A percentile compares a stretch with the other conserved stretches of the same genome.
These are phyloP conservation scores for Warburgia ugandensis DNA, from an alignment of 164 flowering plant species.

Conservation along the genomic window DNA sequence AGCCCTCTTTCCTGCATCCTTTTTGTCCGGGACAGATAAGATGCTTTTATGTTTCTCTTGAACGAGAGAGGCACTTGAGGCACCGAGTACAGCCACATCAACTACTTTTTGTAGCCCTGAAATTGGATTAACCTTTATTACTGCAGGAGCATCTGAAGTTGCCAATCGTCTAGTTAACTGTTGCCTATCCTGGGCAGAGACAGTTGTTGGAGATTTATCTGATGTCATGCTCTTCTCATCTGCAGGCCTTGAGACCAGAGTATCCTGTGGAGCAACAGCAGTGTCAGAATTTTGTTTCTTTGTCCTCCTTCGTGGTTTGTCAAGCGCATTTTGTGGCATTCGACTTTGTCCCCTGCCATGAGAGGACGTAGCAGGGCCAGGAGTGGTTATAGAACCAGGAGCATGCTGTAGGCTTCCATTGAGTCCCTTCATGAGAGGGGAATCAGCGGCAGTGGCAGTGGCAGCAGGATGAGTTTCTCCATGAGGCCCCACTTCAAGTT, in stretches of 20 bases:
- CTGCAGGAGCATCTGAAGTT: constrained; percentile 19
- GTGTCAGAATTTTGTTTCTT: constrained; percentile 30
- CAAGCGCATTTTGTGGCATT: constrained; percentile 32
- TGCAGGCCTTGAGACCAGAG: constrained; percentile 4
- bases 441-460: constrained; percentile 20
- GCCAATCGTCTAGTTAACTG: constrained; percentile 12
- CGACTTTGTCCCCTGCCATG: constrained; percentile 43
- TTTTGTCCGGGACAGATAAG: background rate
- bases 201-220: constrained; percentile 8
- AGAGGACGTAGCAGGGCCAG: constrained; percentile 12
- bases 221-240: constrained; percentile 7
- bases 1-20: constrained; percentile 4
- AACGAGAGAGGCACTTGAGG: constrained; percentile 9
- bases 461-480: constrained; percentile 12
- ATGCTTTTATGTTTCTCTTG: background rate
- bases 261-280: constrained; percentile 11
- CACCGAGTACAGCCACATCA: constrained; percentile 19
- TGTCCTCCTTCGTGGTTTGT: constrained; percentile 52
- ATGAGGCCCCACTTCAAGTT: constrained; percentile 21
- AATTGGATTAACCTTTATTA: constrained; percentile 23
- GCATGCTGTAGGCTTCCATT: constrained; percentile 21
- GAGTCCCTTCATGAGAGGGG: constrained; percentile 14
- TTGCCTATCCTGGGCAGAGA: constrained; percentile 14
- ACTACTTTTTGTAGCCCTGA: constrained; percentile 22
- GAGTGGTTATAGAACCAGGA: constrained; percentile 10